Base-by-base conservation (phyloP, 1,284 basidiomycete genomes). In the Vanrija humicola region DNA sequence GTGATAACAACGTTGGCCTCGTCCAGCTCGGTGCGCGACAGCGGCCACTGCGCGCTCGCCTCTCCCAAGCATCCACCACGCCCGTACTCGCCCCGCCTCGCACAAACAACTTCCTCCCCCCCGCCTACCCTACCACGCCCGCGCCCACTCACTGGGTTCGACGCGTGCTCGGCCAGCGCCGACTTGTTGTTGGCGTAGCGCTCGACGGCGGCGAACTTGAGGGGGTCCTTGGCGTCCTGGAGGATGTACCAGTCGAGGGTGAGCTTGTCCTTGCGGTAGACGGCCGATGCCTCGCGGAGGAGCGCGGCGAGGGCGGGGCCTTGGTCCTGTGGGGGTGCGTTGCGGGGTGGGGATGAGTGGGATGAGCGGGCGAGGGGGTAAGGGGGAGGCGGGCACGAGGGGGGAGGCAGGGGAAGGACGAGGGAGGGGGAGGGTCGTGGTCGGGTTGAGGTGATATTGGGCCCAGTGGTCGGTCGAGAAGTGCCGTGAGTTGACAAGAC, bases 191-290 rank as follows among this genome's bases (percentile, higher is more conserved):
- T 67, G 12, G 12, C 34, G 62, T 76, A 77, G 54, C 76, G 55
- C 69, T 77, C 76, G 6, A 77, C 68, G 50, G 76, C 74, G 44
- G 69, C 71, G 59, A 77, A 77, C 51, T 76, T 75, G 49, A 73
- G 70, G 42, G 63, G 61, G 56, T 77, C 72, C 59, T 70, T 72
- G 29, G 73, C 73, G 54, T 75, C 72, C 55, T 75, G 74, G 68
- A 76, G 73, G 59, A 76, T 71, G 47, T 69, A 59, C 72, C 71
- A 74, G 58, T 70, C 70, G 34, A 77, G 48, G 1, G 72, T 72
- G 63, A 70, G 70, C 55, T 73, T 71, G 59, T 77, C 75, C 54
- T 76, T 66, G 42, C 69, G 58, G 63, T 76, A 77, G 28, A 76
- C 67, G 6, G 46, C 58, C 1, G 76, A 68, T 52, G 75, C 75